phyloP scores from a whole-genome alignment of 2,329 filamentous ascomycete genomes.

The Neocucurbitaria cava region DNA sequence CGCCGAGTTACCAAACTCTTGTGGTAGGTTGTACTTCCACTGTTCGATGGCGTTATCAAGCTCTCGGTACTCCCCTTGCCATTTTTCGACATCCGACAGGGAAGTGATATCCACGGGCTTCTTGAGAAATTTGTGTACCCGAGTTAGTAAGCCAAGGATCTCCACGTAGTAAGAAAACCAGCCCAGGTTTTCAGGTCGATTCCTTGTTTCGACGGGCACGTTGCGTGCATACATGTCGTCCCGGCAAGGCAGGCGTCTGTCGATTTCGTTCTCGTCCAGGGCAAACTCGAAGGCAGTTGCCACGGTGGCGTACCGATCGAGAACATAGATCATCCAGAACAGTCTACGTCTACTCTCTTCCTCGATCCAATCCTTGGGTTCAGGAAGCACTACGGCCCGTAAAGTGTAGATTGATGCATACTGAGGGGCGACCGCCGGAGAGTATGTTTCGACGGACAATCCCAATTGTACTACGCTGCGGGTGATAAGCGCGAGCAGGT shows the following conservation, averaged over 20 bases:
- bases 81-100: conserved; percentile 82
- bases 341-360: conserved; percentile 84
- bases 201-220: conserved; percentile 79
- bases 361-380: conserved; percentile 84
- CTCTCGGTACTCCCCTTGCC: conserved; percentile 86
- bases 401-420: conserved; percentile 90
- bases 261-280: conserved; percentile 86
- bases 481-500: conserved; percentile 86
- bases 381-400: conserved; percentile 82
- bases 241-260: conserved; percentile 83
- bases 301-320: conserved; percentile 89
- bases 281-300: conserved; percentile 93
- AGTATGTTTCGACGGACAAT: conserved; percentile 81
- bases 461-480: conserved; percentile 88
- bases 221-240: conserved; percentile 88
- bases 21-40: conserved; percentile 85
- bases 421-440: conserved; percentile 76
- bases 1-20: conserved; percentile 83
- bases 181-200: conserved; percentile 80
- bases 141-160: conserved; percentile 83
- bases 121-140: conserved; percentile 88
- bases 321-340: conserved; percentile 93
- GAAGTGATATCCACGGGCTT: conserved; percentile 88
- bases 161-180: conserved; percentile 92
- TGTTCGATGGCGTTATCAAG: conserved; percentile 79